Conservation (phyloP, 2,329 filamentous ascomycete genomes). For the Juglanconis sp. region DNA sequence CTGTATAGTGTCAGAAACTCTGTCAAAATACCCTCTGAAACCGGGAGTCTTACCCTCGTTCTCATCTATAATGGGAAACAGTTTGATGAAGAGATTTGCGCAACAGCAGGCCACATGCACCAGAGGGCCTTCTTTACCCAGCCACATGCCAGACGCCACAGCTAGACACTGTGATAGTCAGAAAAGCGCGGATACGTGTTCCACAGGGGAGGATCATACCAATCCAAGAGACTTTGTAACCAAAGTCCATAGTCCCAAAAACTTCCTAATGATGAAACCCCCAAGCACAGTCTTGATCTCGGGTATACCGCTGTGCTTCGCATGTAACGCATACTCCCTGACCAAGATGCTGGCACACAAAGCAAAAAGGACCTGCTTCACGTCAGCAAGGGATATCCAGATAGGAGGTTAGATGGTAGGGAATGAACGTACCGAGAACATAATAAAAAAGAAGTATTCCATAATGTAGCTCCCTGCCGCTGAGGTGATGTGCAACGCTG, state of each 20-base stretch:
- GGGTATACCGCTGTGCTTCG: constrained; percentile 92
- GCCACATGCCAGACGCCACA: constrained; percentile 91
- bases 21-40: not conserved
- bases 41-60: constrained; percentile 68
- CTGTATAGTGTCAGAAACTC: constrained; percentile 41
- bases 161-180: constrained; percentile 66
- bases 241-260: constrained; percentile 85
- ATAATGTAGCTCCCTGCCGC: constrained; percentile 72
- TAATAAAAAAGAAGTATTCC: constrained; percentile 81
- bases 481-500: constrained; percentile 65
- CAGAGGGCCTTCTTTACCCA: constrained; percentile 91
- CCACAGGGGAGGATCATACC: constrained; percentile 41
- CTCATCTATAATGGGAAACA: constrained; percentile 73
- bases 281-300: constrained; percentile 97
- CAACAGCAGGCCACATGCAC: constrained; percentile 98
- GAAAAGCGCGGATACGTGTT: not conserved
- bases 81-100: constrained; percentile 88
- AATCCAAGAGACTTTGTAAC: constrained; percentile 85
- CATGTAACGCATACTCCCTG: constrained; percentile 78
- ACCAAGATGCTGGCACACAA: constrained; percentile 75
- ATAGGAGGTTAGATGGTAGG: too few species aligned
- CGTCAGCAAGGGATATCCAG: constrained; percentile 18
- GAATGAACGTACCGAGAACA: constrained; percentile 67
- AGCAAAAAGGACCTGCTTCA: constrained; percentile 68
- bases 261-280: constrained; percentile 85